Evolutionary conservation across 352 stramenopile genomes (phyloP).

Genomic region (Globisporangium spinosum): DNA sequence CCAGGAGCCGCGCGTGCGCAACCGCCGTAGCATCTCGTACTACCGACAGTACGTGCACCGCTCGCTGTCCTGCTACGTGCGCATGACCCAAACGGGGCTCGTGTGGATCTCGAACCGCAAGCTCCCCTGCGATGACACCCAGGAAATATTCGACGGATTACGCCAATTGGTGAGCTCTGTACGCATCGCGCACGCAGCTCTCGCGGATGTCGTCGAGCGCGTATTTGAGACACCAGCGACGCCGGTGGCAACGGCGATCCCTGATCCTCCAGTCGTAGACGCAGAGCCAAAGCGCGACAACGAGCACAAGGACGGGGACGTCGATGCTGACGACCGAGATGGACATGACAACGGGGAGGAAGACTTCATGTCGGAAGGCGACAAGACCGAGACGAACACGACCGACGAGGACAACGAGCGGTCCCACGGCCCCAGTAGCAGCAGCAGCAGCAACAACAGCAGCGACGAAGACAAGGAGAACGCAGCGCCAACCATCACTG

Average conservation of each 20-base stretch:
- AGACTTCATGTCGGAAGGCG: constrained; percentile 13
- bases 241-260: constrained; percentile 8
- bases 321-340: neutral
- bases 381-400: constrained; percentile 18
- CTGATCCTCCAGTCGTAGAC: neutral
- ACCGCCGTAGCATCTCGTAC: constrained; percentile 19
- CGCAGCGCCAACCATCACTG: neutral
- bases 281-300: neutral
- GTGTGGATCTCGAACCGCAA: constrained; percentile 85
- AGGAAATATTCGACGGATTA: constrained; percentile 66
- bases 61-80: constrained; percentile 19
- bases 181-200: constrained; percentile 31
- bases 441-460: constrained; percentile 16
- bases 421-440: constrained; percentile 17
- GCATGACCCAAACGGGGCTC: constrained; percentile 64
- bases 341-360: neutral
- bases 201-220: constrained; percentile 37
- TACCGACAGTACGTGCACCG: constrained; percentile 25
- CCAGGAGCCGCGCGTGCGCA: constrained; percentile 17
- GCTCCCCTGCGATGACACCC: constrained; percentile 58
- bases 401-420: constrained; percentile 17
- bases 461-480: constrained; percentile 45
- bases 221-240: constrained; percentile 21
- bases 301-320: neutral
- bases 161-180: constrained; percentile 47